Conservation (phyloP, 495 filamentous ascomycete genomes). For the Neurospora terricola region DNA sequence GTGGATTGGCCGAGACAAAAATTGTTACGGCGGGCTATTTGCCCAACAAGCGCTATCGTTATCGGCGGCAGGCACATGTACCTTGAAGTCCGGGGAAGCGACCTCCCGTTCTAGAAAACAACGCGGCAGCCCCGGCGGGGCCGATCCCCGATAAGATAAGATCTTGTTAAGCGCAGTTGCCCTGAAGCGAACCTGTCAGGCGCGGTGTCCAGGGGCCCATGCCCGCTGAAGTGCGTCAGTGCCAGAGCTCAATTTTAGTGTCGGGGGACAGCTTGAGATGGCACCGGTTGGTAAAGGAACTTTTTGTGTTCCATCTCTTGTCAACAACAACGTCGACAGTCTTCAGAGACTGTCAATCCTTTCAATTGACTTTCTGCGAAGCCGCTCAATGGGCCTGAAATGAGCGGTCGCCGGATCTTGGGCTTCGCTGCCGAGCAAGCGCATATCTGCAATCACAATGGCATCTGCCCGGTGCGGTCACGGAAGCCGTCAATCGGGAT, state of each 20-base stretch:
- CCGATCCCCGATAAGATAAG: not conserved
- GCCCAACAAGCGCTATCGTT: slow-evolving; percentile 1
- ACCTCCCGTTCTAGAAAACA: not conserved
- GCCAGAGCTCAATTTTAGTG: not conserved
- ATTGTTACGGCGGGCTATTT: not conserved
- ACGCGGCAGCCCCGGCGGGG: not conserved
- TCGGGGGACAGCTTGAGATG: not conserved
- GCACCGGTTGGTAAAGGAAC: not conserved
- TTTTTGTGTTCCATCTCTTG: not conserved
- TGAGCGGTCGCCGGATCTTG: slow-evolving; percentile 17
- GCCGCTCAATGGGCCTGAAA: slow-evolving; percentile 13
- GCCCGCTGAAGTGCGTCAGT: not conserved
- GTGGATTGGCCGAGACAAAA: not conserved
- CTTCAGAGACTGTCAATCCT: not conserved
- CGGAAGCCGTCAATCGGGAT: not conserved
- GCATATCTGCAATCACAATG: slow-evolving; percentile 4
- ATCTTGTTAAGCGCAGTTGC: not conserved
- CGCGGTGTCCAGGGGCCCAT: not conserved
- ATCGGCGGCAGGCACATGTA: not conserved
- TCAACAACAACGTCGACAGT: not conserved
- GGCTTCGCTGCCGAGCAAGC: slow-evolving; percentile 15
- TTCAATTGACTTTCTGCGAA: slow-evolving; percentile 1
- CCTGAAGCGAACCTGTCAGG: not conserved
- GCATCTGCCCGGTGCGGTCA: not conserved
- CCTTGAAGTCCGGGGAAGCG: not conserved